Conservation (phyloP, 169 alveolate species). For the Eimeria sp. region DNA sequence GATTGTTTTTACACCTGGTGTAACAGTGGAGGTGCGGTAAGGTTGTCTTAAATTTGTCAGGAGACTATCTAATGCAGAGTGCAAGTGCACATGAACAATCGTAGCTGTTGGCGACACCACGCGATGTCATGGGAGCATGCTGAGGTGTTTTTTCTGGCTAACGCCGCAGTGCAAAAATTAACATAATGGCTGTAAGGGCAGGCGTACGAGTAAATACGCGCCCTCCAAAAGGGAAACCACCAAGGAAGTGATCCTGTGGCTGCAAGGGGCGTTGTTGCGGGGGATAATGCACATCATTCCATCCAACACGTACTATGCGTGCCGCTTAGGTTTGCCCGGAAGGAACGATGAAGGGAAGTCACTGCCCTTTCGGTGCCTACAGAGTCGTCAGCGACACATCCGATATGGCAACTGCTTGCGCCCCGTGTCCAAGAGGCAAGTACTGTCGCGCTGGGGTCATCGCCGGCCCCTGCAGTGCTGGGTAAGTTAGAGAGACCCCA, state of each 20-base stretch:
- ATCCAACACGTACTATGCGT: neutral
- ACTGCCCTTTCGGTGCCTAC: slow-evolving; percentile 51
- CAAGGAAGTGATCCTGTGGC: neutral
- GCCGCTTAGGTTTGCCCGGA: slow-evolving; percentile 49
- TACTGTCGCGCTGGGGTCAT: slow-evolving; percentile 43
- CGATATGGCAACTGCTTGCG: slow-evolving; percentile 10
- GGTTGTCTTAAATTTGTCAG: neutral
- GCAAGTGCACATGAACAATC: neutral
- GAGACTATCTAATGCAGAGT: neutral
- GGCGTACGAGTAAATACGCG: neutral
- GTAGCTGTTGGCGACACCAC: neutral
- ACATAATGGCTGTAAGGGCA: neutral
- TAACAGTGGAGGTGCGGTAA: neutral
- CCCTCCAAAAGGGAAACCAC: too few species aligned
- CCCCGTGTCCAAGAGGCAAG: slow-evolving; percentile 61
- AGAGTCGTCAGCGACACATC: neutral
- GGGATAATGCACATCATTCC: neutral
- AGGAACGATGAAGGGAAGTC: slow-evolving; percentile 46
- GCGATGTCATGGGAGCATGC: neutral
- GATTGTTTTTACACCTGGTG: neutral
- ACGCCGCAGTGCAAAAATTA: too few species aligned
- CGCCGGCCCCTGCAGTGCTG: slow-evolving; percentile 37
- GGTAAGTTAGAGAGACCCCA: neutral
- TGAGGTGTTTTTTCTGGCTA: neutral
- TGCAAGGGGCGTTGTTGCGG: neutral